Evolutionary conservation across 345 rosid genomes (phyloP).

Genomic region (Eutrema japonicum): DNA sequence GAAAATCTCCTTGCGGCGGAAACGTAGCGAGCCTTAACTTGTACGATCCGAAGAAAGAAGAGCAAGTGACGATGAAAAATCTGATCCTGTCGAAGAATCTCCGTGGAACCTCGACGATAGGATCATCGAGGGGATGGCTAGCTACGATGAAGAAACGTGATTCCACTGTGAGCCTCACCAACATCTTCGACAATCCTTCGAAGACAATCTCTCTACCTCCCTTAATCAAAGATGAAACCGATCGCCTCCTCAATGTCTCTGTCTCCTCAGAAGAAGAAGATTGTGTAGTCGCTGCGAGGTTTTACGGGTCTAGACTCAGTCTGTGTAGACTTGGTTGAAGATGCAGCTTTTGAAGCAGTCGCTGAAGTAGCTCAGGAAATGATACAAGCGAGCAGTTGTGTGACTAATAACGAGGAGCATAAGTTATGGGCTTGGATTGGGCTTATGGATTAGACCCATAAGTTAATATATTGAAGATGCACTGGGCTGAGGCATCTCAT

Average conservation of each 20-base stretch:
- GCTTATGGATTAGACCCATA: too few species aligned
- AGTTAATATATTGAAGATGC: too few species aligned
- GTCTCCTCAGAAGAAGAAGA: background rate
- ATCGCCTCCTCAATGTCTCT: slow-evolving; percentile 3
- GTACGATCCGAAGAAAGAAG: slow-evolving; percentile 4
- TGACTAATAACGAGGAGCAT: too few species aligned
- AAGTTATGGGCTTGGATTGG: too few species aligned
- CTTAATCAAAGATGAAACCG: slow-evolving; percentile 3
- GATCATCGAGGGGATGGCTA: background rate
- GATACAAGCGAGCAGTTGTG: too few species aligned
- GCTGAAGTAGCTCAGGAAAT: too few species aligned
- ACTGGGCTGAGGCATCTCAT: too few species aligned
- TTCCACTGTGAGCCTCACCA: background rate
- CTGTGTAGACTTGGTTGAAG: slow-evolving; percentile 10
- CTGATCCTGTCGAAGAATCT: background rate
- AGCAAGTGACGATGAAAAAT: background rate
- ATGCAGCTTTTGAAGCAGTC: too few species aligned
- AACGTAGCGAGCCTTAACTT: background rate
- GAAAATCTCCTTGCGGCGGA: background rate
- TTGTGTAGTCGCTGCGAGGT: background rate
- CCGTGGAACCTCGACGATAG: background rate
- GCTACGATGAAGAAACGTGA: background rate
- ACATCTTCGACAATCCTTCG: background rate
- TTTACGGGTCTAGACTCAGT: slow-evolving; percentile 16
- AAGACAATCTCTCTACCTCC: slow-evolving; percentile 17